A percentile compares a stretch with the other conserved stretches of the same genome.
These are phyloP conservation scores for Biscutella laevigata DNA, from an alignment of 441 rosid genomes.

Conservation along the genomic window DNA sequence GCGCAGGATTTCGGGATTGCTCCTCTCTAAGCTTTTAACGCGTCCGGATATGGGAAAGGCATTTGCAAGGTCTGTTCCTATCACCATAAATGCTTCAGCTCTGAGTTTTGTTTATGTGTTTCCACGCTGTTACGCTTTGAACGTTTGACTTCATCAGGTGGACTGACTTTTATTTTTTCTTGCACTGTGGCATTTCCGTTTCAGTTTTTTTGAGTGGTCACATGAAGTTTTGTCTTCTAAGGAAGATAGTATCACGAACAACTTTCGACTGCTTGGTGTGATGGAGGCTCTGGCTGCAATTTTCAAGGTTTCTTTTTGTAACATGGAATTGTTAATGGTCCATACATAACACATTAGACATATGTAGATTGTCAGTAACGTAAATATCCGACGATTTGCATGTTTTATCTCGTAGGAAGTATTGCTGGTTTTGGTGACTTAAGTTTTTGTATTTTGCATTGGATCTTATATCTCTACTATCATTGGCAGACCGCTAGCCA, in stretches of 20 bases:
- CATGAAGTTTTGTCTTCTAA: slow-evolving; percentile 61
- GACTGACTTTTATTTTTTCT: background rate
- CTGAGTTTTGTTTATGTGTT: background rate
- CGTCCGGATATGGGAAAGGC: slow-evolving; percentile 89
- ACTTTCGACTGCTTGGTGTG: slow-evolving; percentile 71
- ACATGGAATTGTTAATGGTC: background rate
- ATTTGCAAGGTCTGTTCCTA: slow-evolving; percentile 47
- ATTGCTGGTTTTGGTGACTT: background rate
- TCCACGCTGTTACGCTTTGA: background rate
- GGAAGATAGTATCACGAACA: slow-evolving; percentile 48
- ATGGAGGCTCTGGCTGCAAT: slow-evolving; percentile 81
- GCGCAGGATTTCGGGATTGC: slow-evolving; percentile 76
- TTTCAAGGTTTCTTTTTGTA: slow-evolving; percentile 55
- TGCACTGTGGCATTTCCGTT: slow-evolving; percentile 20
- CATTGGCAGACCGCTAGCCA: slow-evolving; percentile 66
- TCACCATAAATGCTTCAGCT: background rate
- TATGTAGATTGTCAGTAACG: background rate
- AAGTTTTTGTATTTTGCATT: slow-evolving; percentile 11
- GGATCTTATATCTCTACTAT: slow-evolving; percentile 24
- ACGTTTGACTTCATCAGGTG: background rate
- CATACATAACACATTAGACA: background rate
- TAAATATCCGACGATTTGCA: background rate
- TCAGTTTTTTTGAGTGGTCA: slow-evolving; percentile 78
- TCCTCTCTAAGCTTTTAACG: slow-evolving; percentile 72
- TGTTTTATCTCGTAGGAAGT: background rate